Evolutionary conservation across 345 rosid species (phyloP).

Genomic region (Lepidium africanum): DNA sequence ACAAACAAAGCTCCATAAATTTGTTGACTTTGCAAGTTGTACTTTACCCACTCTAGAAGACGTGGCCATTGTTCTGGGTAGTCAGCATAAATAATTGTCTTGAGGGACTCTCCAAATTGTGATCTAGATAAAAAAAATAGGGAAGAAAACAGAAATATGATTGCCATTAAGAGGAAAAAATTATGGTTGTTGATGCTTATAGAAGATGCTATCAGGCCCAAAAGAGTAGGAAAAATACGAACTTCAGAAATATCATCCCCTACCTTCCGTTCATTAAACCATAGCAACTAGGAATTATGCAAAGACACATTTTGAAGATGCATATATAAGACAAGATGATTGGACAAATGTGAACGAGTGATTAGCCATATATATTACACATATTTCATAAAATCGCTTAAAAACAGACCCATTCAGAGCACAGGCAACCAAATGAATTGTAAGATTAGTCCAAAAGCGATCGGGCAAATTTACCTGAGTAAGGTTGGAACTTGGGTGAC

Average conservation of each 20-base stretch:
- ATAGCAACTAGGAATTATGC: neutral
- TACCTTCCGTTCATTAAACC: neutral
- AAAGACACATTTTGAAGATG: neutral
- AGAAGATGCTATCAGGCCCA: neutral
- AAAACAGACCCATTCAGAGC: neutral
- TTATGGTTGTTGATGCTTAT: neutral
- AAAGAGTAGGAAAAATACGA: neutral
- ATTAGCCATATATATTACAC: neutral
- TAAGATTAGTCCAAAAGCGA: neutral
- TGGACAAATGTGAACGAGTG: neutral
- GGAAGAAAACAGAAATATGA: neutral
- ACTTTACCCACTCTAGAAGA: constrained; percentile 93
- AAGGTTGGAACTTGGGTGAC: constrained; percentile 82
- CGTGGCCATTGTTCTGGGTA: constrained; percentile 99
- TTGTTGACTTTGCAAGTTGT: constrained; percentile 82
- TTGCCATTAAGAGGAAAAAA: neutral
- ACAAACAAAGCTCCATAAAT: constrained; percentile 88
- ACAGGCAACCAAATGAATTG: neutral
- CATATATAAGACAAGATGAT: neutral
- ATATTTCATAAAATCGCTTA: neutral
- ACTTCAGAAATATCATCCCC: neutral
- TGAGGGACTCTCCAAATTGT: constrained; percentile 95
- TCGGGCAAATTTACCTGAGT: constrained; percentile 48
- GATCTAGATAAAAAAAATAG: constrained; percentile 40
- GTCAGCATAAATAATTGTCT: constrained; percentile 89